Base-by-base conservation (phyloP, 257 asterid species). In the Ophiorrhiza pumila region DNA sequence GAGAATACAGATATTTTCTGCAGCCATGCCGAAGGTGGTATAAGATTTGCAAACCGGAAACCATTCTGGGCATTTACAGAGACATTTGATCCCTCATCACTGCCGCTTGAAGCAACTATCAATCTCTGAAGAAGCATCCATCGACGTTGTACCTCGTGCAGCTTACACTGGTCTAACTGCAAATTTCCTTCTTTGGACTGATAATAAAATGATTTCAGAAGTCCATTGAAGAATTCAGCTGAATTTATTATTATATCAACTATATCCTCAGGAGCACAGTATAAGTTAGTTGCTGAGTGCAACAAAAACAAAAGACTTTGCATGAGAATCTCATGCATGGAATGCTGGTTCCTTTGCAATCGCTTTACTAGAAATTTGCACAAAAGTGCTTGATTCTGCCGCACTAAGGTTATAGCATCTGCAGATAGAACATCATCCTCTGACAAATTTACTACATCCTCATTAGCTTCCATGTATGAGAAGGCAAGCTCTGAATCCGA, bases 331-430 rank as follows among this genome's bases (percentile, higher is more conserved):
- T 91, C 99, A 76, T 84, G 93, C 84, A 86, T 83, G 29, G 93
- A 87, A 25, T 86, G 87, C 65, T 90, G 81, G 77, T 82, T 95
- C 71, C 81, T 86, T 77, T 84, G 95, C 79, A 94, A 74, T 76
- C 63, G 91, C 27, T 77, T 84, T 73, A 91, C 71, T 79, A 94
- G 53, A 69, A 94, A 94, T 67, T 84, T 84, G 83, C 96, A 88
- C 71, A 94, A 50, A 68, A 87, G 91, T 69, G 84, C 85, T 77
- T 94, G 98, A 83, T 94, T 91, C 76, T 91, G 95, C 61, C 99
- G 85, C 77, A 90, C 88, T 84, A 94, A 86, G 82, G 99, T 88
- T 53, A 91, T 77, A 39, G 98, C 99, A 90, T 94, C 99, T 71
- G 97, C 95, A 66, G 87, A 83, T 69, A 79, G 76, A 77, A 74